A percentile compares a stretch with the other conserved stretches of the same genome.
phyloP scores from a whole-genome alignment of 805 yeast genomes.

The Saccharomycopsis selenospora region DNA sequence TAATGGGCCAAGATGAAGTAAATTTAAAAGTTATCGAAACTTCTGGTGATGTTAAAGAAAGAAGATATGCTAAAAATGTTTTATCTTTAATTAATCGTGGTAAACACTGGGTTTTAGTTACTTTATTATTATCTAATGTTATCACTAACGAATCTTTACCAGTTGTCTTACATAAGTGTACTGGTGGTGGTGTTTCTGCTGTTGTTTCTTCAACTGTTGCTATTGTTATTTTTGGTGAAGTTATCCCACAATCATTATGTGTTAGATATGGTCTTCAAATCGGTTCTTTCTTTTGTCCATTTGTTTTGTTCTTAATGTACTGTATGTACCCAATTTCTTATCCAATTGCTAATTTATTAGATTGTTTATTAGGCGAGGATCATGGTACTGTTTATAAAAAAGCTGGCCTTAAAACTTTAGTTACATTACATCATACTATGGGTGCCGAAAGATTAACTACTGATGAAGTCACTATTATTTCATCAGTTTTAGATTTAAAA shows the following conservation, averaged over 20 bases:
- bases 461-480: slow-evolving; percentile 93
- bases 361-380: slow-evolving; percentile 82
- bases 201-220: slow-evolving; percentile 88
- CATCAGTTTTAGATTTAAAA: slow-evolving; percentile 88
- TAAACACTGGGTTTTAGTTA: slow-evolving; percentile 94
- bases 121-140: slow-evolving; percentile 76
- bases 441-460: slow-evolving; percentile 81
- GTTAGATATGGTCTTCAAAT: slow-evolving; percentile 89
- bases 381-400: slow-evolving; percentile 93
- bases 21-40: slow-evolving; percentile 83
- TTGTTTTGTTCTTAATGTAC: slow-evolving; percentile 80
- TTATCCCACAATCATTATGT: slow-evolving; percentile 89
- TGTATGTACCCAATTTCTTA: slow-evolving; percentile 86
- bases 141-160: slow-evolving; percentile 94
- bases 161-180: slow-evolving; percentile 81
- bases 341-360: slow-evolving; percentile 79
- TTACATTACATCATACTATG: slow-evolving; percentile 87
- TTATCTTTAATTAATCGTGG: slow-evolving; percentile 68
- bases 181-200: slow-evolving; percentile 98
- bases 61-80: slow-evolving; percentile 63
- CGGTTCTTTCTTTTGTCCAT: slow-evolving; percentile 87
- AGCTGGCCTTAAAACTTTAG: slow-evolving; percentile 88
- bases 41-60: slow-evolving; percentile 72
- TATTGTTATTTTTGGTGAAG: slow-evolving; percentile 92
- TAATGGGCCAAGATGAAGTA: slow-evolving; percentile 98